phyloP scores from a whole-genome alignment of 2,329 filamentous ascomycete species.

The Coleophoma crateriformis region DNA sequence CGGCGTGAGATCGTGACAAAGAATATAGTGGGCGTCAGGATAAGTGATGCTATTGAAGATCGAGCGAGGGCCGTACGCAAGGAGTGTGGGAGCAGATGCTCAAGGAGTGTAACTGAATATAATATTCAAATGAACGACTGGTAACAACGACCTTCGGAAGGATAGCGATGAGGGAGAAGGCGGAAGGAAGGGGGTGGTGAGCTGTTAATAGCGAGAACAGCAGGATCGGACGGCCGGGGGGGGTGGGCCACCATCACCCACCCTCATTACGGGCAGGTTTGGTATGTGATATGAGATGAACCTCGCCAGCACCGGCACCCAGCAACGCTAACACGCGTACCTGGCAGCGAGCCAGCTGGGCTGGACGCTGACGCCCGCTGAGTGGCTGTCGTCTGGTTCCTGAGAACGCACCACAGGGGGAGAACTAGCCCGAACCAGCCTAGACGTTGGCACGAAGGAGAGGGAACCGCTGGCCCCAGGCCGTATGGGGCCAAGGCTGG shows the following conservation, averaged over 20 bases:
- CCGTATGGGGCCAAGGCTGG: too few species aligned
- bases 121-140: slow-evolving; percentile 13
- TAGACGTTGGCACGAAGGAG: too few species aligned
- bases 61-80: slow-evolving; percentile 16
- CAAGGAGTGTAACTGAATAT: slow-evolving; percentile 18
- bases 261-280: too few species aligned
- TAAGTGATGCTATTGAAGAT: slow-evolving; percentile 6
- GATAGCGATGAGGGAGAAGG: slow-evolving; percentile 11
- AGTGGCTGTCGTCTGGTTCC: neutral
- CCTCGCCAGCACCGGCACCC: too few species aligned
- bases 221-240: too few species aligned
- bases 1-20: slow-evolving; percentile 2
- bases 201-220: neutral
- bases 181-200: slow-evolving; percentile 4
- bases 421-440: neutral
- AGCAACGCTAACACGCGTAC: neutral
- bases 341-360: neutral
- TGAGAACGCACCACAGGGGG: neutral
- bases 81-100: slow-evolving; percentile 23
- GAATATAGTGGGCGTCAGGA: neutral
- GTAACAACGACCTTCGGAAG: slow-evolving; percentile 16
- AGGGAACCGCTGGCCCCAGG: too few species aligned
- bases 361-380: neutral
- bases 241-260: too few species aligned
- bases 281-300: too few species aligned